Percentiles rank a stretch among this genome's conserved stretches.
These are phyloP conservation scores for Macrocybe gigantea DNA, from an alignment of 768 basidiomycete species.

Conservation along the genomic window DNA sequence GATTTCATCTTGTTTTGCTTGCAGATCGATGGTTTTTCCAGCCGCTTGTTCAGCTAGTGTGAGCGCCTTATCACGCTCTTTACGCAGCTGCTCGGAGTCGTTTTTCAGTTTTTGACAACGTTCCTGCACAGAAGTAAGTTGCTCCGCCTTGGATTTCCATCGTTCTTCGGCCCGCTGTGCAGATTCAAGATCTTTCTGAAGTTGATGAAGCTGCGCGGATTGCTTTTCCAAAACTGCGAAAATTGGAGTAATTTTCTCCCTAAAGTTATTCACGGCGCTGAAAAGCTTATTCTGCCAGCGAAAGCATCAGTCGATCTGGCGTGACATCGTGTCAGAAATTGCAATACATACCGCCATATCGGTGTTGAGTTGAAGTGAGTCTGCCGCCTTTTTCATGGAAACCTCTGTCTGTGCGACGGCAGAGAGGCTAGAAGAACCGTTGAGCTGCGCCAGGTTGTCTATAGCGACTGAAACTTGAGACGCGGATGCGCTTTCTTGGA, in stretches of 20 bases:
- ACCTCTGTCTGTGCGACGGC: conserved; percentile 30
- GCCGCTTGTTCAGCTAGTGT: conserved; percentile 20
- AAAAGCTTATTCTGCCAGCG: conserved; percentile 22
- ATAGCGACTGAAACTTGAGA: conserved; percentile 16
- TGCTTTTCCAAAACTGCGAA: conserved; percentile 25
- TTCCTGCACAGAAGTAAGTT: conserved; percentile 11
- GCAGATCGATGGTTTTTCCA: conserved; percentile 15
- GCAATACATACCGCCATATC: conserved; percentile 19
- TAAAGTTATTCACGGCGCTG: conserved; percentile 33
- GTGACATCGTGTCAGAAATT: background rate
- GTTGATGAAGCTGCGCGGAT: conserved; percentile 17
- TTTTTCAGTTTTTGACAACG: conserved; percentile 16
- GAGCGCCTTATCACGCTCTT: conserved; percentile 22
- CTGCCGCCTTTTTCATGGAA: conserved; percentile 25
- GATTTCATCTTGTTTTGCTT: conserved; percentile 9
- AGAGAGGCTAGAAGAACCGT: conserved; percentile 21
- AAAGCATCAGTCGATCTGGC: too few species aligned
- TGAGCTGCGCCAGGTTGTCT: conserved; percentile 29
- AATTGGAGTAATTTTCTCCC: conserved; percentile 32
- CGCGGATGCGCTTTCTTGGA: too few species aligned
- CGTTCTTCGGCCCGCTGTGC: conserved; percentile 8
- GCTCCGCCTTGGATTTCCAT: conserved; percentile 11
- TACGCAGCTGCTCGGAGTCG: conserved; percentile 10
- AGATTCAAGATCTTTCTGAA: conserved; percentile 13
- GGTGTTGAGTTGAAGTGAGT: conserved; percentile 15